These are phyloP conservation scores for Alternaria brassicae DNA, from an alignment of 2,329 filamentous ascomycete genomes.

Conservation along the genomic window DNA sequence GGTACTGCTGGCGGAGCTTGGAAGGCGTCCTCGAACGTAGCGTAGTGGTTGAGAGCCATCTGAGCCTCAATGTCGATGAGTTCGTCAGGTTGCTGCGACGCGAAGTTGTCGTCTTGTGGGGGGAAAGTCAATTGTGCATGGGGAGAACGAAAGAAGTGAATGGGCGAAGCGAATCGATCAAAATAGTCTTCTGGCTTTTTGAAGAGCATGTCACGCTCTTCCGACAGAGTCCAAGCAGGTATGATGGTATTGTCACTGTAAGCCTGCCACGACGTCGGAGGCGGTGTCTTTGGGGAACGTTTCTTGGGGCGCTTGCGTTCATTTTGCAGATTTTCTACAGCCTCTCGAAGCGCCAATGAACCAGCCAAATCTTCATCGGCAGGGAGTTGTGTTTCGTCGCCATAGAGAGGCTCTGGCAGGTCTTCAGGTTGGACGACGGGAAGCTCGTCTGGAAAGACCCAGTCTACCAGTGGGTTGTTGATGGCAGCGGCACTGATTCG, in stretches of 20 bases:
- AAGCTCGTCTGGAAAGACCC: conserved; percentile 53
- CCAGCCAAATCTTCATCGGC: conserved; percentile 38
- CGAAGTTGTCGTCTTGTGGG: conserved; percentile 32
- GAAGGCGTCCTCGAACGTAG: conserved; percentile 24
- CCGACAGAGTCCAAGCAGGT: conserved; percentile 39
- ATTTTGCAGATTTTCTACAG: conserved; percentile 10
- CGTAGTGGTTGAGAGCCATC: conserved; percentile 39
- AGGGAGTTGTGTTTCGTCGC: conserved; percentile 42
- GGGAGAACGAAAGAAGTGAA: conserved; percentile 60
- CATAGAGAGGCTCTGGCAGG: conserved; percentile 38
- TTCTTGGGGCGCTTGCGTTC: conserved; percentile 21
- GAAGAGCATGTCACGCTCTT: conserved; percentile 52
- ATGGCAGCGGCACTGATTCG: conserved; percentile 56
- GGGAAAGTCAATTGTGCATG: conserved; percentile 38
- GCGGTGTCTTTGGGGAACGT: conserved; percentile 25
- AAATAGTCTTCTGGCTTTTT: conserved; percentile 53
- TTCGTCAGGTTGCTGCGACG: conserved; percentile 35
- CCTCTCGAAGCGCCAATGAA: conserved; percentile 16
- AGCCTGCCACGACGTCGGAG: conserved; percentile 37
- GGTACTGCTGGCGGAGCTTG: conserved; percentile 24
- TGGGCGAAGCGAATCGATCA: conserved; percentile 59
- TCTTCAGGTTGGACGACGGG: conserved; percentile 27
- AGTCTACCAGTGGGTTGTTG: conserved; percentile 58
- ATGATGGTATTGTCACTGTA: conserved; percentile 36
- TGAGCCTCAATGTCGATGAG: conserved; percentile 42